phyloP scores from a whole-genome alignment of 345 rosid species.

The Camelina neglecta region DNA sequence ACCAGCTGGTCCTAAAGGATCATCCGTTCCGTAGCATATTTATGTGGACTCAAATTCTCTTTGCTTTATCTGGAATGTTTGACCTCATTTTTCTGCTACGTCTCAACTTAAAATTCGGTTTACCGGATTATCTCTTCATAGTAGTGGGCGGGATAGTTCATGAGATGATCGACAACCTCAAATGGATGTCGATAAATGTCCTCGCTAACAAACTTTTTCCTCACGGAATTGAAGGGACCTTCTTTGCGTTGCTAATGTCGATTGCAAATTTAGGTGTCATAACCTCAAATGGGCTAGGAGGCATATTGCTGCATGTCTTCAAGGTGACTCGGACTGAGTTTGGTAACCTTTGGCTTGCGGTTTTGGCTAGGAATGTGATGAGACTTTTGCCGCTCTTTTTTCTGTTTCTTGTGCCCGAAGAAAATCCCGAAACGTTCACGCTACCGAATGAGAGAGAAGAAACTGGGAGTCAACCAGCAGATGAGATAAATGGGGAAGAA shows the following conservation, averaged over 20 bases:
- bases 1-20: conserved; percentile 71
- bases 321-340: conserved; percentile 68
- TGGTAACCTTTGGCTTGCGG: conserved; percentile 77
- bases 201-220: conserved; percentile 88
- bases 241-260: conserved; percentile 90
- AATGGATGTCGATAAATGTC: conserved; percentile 96
- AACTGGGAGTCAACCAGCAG: neutral
- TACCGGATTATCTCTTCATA: conserved; percentile 72
- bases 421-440: conserved; percentile 63
- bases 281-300: conserved; percentile 83
- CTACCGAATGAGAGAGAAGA: conserved; percentile 39
- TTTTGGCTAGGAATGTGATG: conserved; percentile 70
- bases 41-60: conserved; percentile 81
- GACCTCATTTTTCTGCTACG: conserved; percentile 81
- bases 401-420: conserved; percentile 68
- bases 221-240: conserved; percentile 85
- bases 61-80: conserved; percentile 83
- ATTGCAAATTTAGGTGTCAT: conserved; percentile 77
- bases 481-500: conserved; percentile 46
- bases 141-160: conserved; percentile 68
- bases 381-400: conserved; percentile 70
- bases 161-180: conserved; percentile 61
- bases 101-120: conserved; percentile 63
- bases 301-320: conserved; percentile 68
- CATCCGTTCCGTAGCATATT: conserved; percentile 73